Percentiles rank a stretch among this genome's conserved stretches.
These are phyloP conservation scores for Cantharellus cinnabarinus DNA, from an alignment of 768 basidiomycete genomes.

Conservation along the genomic window DNA sequence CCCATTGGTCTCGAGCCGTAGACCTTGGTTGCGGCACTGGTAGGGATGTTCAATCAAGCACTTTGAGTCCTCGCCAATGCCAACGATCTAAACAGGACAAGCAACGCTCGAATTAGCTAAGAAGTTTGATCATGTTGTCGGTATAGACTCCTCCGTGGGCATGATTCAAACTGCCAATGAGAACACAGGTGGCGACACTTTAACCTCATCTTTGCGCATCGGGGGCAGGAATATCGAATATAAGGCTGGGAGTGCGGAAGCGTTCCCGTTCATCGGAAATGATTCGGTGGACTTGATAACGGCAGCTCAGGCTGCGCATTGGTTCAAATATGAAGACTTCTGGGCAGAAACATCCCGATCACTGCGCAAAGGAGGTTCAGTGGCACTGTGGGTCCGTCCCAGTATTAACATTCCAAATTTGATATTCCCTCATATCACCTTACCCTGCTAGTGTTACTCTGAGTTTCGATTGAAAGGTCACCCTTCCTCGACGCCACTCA, in stretches of 20 bases:
- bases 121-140: constrained; percentile 39
- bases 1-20: constrained; percentile 35
- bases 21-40: constrained; percentile 81
- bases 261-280: constrained; percentile 28
- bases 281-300: constrained; percentile 14
- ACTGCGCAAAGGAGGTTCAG: constrained; percentile 15
- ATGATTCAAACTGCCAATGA: constrained; percentile 41
- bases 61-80: background rate
- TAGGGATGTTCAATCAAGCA: constrained; percentile 14
- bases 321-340: constrained; percentile 14
- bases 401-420: background rate
- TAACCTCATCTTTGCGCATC: too few relatives aligned
- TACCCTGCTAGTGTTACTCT: constrained; percentile 28
- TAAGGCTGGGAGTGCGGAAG: constrained; percentile 24
- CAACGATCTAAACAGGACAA: constrained; percentile 31
- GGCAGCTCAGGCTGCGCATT: constrained; percentile 16
- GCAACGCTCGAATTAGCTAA: constrained; percentile 35
- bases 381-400: constrained; percentile 14
- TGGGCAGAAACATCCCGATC: constrained; percentile 12
- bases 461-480: constrained; percentile 49
- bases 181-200: background rate
- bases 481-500: constrained; percentile 35
- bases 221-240: background rate
- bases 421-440: background rate
- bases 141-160: constrained; percentile 49